These are phyloP conservation scores for Dunaliella salina DNA, from an alignment of 163 green algal species.

Conservation along the genomic window DNA sequence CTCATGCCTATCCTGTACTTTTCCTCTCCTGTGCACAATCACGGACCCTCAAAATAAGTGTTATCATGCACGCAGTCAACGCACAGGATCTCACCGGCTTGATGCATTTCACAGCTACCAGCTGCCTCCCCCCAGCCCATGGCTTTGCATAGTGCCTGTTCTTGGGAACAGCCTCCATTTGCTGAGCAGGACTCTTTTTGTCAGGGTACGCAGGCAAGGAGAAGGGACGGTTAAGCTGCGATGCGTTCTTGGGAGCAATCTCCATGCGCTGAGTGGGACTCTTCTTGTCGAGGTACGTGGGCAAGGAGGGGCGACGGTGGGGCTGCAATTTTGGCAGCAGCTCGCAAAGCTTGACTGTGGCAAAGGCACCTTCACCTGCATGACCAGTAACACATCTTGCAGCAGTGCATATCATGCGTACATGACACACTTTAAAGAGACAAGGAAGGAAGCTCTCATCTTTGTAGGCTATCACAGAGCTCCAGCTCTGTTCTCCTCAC, in stretches of 20 bases:
- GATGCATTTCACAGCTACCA: neutral
- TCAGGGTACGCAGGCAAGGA: neutral
- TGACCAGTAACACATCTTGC: no score
- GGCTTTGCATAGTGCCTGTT: no score
- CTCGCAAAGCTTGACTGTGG: constrained; percentile 6
- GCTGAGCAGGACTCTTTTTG: neutral
- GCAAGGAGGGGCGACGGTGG: neutral
- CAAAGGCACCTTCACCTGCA: constrained; percentile 11
- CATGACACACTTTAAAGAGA: no score
- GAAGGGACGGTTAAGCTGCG: neutral
- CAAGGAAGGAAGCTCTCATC: no score
- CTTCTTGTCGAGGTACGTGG: neutral
- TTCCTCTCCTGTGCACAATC: no score
- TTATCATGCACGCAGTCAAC: no score
- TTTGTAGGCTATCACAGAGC: no score
- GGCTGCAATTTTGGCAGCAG: no score
- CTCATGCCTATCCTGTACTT: no score
- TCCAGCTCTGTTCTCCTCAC: no score
- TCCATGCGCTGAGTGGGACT: neutral
- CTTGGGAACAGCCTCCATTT: neutral
- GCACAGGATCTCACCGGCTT: neutral
- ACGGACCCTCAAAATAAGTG: no score
- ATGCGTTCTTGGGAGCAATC: neutral
- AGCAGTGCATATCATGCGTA: no score
- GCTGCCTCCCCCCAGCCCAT: neutral